A percentile compares a stretch with the other conserved stretches of the same genome.
phyloP scores from a whole-genome alignment of 2,329 filamentous ascomycete genomes.

The Cercospora sp. region DNA sequence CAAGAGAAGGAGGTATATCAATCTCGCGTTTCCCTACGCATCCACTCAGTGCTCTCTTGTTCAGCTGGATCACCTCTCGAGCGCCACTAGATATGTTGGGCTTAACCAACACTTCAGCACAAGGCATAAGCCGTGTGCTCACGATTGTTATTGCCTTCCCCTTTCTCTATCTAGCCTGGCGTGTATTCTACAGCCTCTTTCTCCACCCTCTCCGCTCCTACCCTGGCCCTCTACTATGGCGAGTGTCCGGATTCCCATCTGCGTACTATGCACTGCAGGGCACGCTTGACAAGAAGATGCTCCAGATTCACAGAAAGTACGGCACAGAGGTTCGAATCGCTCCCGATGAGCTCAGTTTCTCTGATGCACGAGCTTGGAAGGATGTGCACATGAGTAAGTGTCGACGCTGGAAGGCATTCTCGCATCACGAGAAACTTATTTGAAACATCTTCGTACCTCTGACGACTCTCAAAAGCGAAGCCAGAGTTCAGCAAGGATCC shows the following conservation, averaged over 20 bases:
- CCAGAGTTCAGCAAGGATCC: slow-evolving; percentile 27
- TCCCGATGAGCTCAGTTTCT: slow-evolving; percentile 52
- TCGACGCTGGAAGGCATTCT: no score
- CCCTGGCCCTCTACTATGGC: slow-evolving; percentile 41
- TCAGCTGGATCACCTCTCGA: background rate
- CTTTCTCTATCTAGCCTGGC: background rate
- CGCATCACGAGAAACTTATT: no score
- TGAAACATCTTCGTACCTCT: no score
- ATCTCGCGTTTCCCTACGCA: background rate
- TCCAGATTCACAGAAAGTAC: slow-evolving; percentile 40
- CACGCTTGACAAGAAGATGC: slow-evolving; percentile 10
- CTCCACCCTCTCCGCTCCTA: slow-evolving; percentile 46
- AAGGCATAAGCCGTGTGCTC: background rate
- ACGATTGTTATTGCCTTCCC: slow-evolving; percentile 6
- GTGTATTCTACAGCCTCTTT: slow-evolving; percentile 44
- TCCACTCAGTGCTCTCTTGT: background rate
- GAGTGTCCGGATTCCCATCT: slow-evolving; percentile 11
- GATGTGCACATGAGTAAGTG: slow-evolving; percentile 42
- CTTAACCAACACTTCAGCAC: background rate
- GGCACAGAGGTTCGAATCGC: slow-evolving; percentile 50
- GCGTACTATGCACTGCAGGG: slow-evolving; percentile 19
- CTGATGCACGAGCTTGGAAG: slow-evolving; percentile 44
- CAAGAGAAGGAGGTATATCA: background rate
- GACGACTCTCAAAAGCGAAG: background rate
- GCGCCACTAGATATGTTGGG: background rate